Evolutionary conservation across 2,329 filamentous ascomycete genomes (phyloP), one percentile per base, ranked within the genome.

Genomic region (Venturia nashicola): DNA sequence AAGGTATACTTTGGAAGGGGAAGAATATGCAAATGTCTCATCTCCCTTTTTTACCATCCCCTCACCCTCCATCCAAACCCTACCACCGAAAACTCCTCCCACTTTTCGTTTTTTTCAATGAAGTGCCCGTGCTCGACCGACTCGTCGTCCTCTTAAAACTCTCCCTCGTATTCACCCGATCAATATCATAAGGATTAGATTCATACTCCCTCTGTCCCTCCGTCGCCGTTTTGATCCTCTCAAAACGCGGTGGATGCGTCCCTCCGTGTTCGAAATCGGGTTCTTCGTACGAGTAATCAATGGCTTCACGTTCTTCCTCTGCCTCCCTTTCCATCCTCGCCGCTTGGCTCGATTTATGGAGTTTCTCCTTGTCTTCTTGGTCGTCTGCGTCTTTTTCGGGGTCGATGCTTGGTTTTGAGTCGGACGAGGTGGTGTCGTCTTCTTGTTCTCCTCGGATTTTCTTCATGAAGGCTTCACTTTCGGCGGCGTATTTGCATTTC

Each of bases 401-500:
- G 9, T 14, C 68, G 51, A 66, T 66, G 40, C 68, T 67, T n/a
- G 61, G 65, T 11, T 62, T 66, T 11, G 65, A 64, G 1, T 71
- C 65, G 14, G 70, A 69, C 3, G 67, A 51, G 5, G 42, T 9
- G 3, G 34, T 5, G 8, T 65, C 73, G 70, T 62, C 65, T 69
- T 62, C 51, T 39, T 68, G 68, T 7, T 68, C 68, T 42, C 67
- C 70, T 23, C 77, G 77, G 62, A 83, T 70, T 57, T 75, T 75
- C 61, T 74, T 72, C 74, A 88, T 78, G 65, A 88, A 82, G 12
- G 78, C 79, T 39, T 86, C 85, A 7, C 87, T 83, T 73, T 90
- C 82, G 11, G 83, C 81, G 6, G 88, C 84, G 70, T 82, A 91
- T 76, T 87, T 86, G 80, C 88, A 90, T 70, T 79, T 83, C 72